phyloP scores from a whole-genome alignment of 441 rosid genomes.

The Monsonia emarginata region DNA sequence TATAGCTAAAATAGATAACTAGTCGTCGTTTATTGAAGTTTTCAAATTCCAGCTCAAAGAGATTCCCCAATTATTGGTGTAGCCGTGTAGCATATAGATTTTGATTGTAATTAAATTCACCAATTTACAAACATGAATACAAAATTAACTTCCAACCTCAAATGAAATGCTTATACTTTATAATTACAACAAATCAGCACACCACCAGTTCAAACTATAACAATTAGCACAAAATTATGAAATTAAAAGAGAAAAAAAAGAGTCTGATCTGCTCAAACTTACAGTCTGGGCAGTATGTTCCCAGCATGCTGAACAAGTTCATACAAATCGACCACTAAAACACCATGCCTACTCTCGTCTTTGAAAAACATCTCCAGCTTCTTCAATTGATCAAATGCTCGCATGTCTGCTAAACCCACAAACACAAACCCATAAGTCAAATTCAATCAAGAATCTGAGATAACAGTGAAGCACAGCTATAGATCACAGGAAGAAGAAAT shows the following conservation, averaged over 20 bases:
- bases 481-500: constrained; percentile 4
- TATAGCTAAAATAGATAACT: background rate
- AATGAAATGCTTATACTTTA: background rate
- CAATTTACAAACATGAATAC: background rate
- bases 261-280: constrained; percentile 11
- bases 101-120: background rate
- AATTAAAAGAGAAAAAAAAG: background rate
- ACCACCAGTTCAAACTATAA: background rate
- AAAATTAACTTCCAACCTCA: background rate
- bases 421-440: background rate
- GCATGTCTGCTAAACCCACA: constrained; percentile 34
- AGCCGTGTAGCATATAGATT: background rate
- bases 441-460: constrained; percentile 11
- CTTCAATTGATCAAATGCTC: constrained; percentile 58
- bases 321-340: constrained; percentile 47
- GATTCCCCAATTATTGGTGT: background rate
- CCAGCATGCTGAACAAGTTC: constrained; percentile 75
- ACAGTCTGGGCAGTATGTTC: constrained; percentile 56
- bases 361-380: constrained; percentile 54
- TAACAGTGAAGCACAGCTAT: background rate
- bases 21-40: background rate
- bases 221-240: background rate
- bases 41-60: background rate
- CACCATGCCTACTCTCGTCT: constrained; percentile 54
- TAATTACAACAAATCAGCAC: background rate